Evolutionary conservation across 2,329 filamentous ascomycete species (phyloP).

Genomic region (Aureobasidium sp.): DNA sequence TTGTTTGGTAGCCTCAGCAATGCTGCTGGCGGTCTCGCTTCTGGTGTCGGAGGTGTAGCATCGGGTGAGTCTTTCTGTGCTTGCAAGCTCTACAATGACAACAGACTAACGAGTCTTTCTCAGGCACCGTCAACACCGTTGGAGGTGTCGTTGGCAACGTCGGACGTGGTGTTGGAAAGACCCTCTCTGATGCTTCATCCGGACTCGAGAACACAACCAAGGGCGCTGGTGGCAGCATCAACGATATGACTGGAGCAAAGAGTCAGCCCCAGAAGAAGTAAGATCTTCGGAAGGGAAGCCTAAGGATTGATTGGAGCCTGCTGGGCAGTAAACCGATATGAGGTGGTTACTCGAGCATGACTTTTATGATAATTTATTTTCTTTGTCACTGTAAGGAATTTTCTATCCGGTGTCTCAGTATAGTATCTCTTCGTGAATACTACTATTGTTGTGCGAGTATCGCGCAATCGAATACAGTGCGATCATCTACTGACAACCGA

Average conservation of each 20-base stretch:
- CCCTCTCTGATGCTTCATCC: not conserved
- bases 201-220: slow-evolving; percentile 10
- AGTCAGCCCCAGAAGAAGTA: not conserved
- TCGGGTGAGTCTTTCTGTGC: not conserved
- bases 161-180: slow-evolving; percentile 10
- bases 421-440: not conserved
- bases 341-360: not conserved
- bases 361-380: not conserved
- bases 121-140: slow-evolving; percentile 9
- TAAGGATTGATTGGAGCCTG: not conserved
- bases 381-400: too few relatives aligned
- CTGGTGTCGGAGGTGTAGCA: slow-evolving; percentile 2
- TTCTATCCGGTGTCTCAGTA: not conserved
- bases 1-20: not conserved
- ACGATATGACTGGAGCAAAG: slow-evolving; percentile 1
- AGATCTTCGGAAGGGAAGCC: not conserved
- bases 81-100: not conserved
- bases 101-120: not conserved
- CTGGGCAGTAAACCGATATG: not conserved
- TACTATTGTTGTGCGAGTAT: too few relatives aligned
- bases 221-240: slow-evolving; percentile 2
- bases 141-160: slow-evolving; percentile 13
- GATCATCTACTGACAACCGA: too few relatives aligned
- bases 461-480: too few relatives aligned
- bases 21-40: slow-evolving; percentile 4